phyloP scores from a whole-genome alignment of 2,329 filamentous ascomycete species.

The Stachybotrys chlorohalonatus region DNA sequence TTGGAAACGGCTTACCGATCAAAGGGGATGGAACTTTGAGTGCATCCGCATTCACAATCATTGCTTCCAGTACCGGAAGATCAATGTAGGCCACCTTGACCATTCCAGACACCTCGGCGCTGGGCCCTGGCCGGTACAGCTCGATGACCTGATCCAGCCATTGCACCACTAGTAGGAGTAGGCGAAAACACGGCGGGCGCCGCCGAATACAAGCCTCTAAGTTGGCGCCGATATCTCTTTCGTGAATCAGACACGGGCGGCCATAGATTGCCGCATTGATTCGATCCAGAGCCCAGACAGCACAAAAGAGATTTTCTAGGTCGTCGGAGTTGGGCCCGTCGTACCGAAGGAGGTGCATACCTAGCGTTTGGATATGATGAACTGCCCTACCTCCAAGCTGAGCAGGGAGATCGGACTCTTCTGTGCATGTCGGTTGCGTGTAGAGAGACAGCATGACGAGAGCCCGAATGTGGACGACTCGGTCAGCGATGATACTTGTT shows the following conservation, averaged over 20 bases:
- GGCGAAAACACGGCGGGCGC: constrained; percentile 45
- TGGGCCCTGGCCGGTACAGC: constrained; percentile 47
- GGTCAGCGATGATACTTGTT: constrained; percentile 42
- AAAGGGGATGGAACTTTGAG: constrained; percentile 37
- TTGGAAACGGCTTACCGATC: constrained; percentile 30
- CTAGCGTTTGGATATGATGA: constrained; percentile 47
- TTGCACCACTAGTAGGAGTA: constrained; percentile 44
- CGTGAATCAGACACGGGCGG: constrained; percentile 49
- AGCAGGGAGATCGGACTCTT: constrained; percentile 45
- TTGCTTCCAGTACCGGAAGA: constrained; percentile 46
- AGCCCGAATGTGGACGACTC: constrained; percentile 45
- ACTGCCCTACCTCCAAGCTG: constrained; percentile 44
- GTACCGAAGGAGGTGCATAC: constrained; percentile 41
- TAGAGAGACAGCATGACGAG: constrained; percentile 49
- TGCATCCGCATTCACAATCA: constrained; percentile 46
- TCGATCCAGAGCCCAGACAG: constrained; percentile 51
- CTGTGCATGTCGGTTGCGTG: constrained; percentile 42
- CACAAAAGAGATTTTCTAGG: constrained; percentile 44
- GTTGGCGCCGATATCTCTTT: constrained; percentile 48
- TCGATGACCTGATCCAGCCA: constrained; percentile 51
- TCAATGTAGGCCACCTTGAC: constrained; percentile 40
- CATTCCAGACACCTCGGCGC: constrained; percentile 26
- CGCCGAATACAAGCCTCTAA: constrained; percentile 39
- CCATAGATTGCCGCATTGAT: constrained; percentile 52
- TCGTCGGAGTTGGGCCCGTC: constrained; percentile 29